Percentiles rank a stretch among this genome's conserved stretches.
phyloP scores from a whole-genome alignment of 2,329 filamentous ascomycete species.

The Ustulina deusta region DNA sequence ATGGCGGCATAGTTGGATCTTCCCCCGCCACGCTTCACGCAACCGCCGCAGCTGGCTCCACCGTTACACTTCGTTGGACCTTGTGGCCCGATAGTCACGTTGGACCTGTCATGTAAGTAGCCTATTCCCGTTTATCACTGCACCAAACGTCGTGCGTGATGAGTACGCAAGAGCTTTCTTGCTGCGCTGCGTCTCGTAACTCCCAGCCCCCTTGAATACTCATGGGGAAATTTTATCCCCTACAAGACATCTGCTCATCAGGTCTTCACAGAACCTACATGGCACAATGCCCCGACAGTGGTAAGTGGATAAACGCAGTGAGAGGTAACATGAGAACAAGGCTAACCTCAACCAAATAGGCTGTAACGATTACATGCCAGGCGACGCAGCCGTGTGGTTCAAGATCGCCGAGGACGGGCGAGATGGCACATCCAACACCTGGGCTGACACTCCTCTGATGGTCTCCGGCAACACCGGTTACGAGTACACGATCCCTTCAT shows the following conservation, averaged over 20 bases:
- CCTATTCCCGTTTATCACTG: neutral
- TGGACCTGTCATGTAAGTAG: conserved; percentile 60
- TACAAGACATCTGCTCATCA: neutral
- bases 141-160: neutral
- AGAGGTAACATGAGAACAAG: neutral
- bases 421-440: conserved; percentile 62
- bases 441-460: conserved; percentile 62
- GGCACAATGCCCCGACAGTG: conserved; percentile 66
- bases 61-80: conserved; percentile 67
- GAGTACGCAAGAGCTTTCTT: neutral
- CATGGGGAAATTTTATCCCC: neutral
- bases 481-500: conserved; percentile 66
- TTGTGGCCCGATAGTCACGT: conserved; percentile 63
- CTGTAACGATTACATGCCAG: conserved; percentile 42
- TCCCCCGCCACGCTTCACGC: conserved; percentile 66
- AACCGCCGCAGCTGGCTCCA: conserved; percentile 63
- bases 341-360: conserved; percentile 29
- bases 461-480: conserved; percentile 56
- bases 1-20: conserved; percentile 61
- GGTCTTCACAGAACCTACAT: conserved; percentile 61
- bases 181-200: neutral
- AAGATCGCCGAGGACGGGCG: conserved; percentile 64
- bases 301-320: conserved; percentile 47
- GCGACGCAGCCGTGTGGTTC: conserved; percentile 63
- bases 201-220: neutral